These are phyloP conservation scores for Ustilago crameri DNA, from an alignment of 1,284 basidiomycete genomes.

Conservation along the genomic window DNA sequence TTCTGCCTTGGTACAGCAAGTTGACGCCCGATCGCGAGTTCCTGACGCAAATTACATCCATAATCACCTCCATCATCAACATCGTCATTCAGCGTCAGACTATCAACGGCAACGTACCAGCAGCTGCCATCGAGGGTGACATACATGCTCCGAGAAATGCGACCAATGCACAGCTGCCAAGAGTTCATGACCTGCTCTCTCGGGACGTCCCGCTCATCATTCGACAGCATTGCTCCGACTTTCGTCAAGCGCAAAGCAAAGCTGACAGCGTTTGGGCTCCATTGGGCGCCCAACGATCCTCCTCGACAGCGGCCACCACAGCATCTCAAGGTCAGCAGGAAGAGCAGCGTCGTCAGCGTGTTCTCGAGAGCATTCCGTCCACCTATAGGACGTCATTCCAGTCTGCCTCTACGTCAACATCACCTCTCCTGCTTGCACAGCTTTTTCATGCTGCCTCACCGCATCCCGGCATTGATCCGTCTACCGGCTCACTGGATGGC, in stretches of 20 bases:
- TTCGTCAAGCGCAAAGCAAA: slow-evolving; percentile 25
- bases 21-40: slow-evolving; percentile 55
- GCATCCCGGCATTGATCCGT: slow-evolving; percentile 38
- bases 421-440: slow-evolving; percentile 26
- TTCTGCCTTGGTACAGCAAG: slow-evolving; percentile 57
- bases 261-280: slow-evolving; percentile 34
- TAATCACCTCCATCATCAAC: slow-evolving; percentile 30
- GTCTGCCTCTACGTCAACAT: not conserved
- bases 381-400: slow-evolving; percentile 4
- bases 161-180: slow-evolving; percentile 5
- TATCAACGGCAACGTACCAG: not conserved
- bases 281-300: slow-evolving; percentile 7
- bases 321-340: slow-evolving; percentile 10
- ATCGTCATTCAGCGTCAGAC: slow-evolving; percentile 21
- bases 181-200: slow-evolving; percentile 32
- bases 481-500: slow-evolving; percentile 27
- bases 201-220: slow-evolving; percentile 44
- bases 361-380: slow-evolving; percentile 5
- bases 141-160: slow-evolving; percentile 12
- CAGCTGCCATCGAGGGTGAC: slow-evolving; percentile 10
- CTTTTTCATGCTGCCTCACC: slow-evolving; percentile 25
- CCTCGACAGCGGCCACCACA: not conserved
- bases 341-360: slow-evolving; percentile 15
- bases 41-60: slow-evolving; percentile 36
- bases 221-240: slow-evolving; percentile 40